Conservation (phyloP, 352 stramenopile genomes). For the Phytopythium ostracodes region DNA sequence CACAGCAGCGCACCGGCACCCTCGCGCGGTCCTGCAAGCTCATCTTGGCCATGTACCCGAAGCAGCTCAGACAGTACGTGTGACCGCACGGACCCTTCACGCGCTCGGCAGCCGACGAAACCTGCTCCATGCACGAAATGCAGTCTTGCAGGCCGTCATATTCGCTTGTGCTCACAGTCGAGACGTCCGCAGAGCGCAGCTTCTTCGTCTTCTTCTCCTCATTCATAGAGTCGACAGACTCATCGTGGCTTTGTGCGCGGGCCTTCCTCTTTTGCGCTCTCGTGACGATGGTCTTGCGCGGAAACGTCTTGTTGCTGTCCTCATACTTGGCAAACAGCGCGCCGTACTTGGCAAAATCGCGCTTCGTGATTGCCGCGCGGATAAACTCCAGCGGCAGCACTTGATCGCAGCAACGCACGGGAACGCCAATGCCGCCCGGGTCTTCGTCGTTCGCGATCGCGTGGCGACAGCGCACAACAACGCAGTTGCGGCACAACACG, state of each 20-base stretch:
- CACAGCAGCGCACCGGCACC: conserved; percentile 55
- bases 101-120: conserved; percentile 8
- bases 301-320: background rate
- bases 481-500: conserved; percentile 26
- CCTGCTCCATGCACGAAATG: conserved; percentile 18
- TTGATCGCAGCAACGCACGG: conserved; percentile 32
- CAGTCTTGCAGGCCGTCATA: conserved; percentile 13
- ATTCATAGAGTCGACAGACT: conserved; percentile 4
- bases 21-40: conserved; percentile 36
- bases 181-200: background rate
- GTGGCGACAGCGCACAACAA: conserved; percentile 21
- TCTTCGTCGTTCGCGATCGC: conserved; percentile 24
- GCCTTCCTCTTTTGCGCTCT: conserved; percentile 18
- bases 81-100: conserved; percentile 25
- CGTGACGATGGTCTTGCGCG: background rate
- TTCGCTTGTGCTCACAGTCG: background rate
- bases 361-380: conserved; percentile 14
- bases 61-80: conserved; percentile 34
- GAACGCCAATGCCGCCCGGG: conserved; percentile 15
- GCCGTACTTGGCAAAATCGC: conserved; percentile 29
- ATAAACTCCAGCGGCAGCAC: conserved; percentile 33
- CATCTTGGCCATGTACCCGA: conserved; percentile 27
- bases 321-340: conserved; percentile 19
- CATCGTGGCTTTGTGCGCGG: conserved; percentile 1
- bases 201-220: background rate